Evolutionary conservation across 371 early-diverging fungal species (phyloP), one percentile per base, ranked within the genome.

Genomic region (Choanephora cucurbitarum): DNA sequence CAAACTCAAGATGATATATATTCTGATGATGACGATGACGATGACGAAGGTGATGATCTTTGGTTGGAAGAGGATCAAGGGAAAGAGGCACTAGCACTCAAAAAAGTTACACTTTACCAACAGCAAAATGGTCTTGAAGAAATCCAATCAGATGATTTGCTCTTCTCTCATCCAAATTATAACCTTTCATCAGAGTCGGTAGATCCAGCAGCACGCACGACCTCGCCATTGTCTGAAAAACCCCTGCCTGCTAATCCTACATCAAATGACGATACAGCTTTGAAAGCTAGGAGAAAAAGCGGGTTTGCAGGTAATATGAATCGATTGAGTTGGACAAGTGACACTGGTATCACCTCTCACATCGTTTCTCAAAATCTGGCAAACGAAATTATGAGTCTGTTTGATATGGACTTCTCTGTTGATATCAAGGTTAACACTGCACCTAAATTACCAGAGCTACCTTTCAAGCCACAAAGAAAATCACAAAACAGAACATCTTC

Each of bases 391-490:
- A 79, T 76, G 74, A 74, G 64, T 40, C 46, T 79, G 24, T 79
- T 79, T 62, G 76, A 79, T 57, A 79, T 79, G 80, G 80, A 79
- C 18, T 79, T 79, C 34, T 60, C 69, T 15, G 64, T 79, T 15
- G 79, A 79, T 50, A 72, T 76, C 15, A 66, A 74, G 18, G 52
- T 72, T 1, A 64, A 67, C 39, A 69, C 73, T 13, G 72, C 74
- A 5, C 76, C 75, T 7, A 67, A 65, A 43, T 63, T 73, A 46
- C 79, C 74, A 10, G 72, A 72, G 39, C 54, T 75, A 33, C 67
- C 75, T 19, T 64, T 64, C 21, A 64, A 48, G 33, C 55, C 42
- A 5, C 40, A 42, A 23, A 39, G 49, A 52, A 47, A 41, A 44
- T 57, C 57, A 1, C 51, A 51, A 28, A 56, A 55, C 5, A 43